These are phyloP conservation scores for Solanum dulcamara DNA, from an alignment of 257 asterid species.

Conservation along the genomic window DNA sequence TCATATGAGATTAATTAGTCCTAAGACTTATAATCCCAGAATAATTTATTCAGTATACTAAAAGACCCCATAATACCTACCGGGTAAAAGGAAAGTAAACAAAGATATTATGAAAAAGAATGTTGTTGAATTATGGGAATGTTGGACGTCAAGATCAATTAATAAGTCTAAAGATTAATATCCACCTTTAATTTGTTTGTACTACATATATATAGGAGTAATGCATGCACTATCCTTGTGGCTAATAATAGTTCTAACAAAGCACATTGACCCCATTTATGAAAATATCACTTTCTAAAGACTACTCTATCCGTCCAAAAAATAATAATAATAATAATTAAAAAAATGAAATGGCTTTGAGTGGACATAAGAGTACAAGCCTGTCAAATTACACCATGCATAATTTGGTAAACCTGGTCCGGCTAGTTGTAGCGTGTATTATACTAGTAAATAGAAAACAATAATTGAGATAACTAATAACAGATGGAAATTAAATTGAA, in stretches of 20 bases:
- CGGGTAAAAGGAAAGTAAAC: not conserved
- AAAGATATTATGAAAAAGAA: not conserved
- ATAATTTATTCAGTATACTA: not conserved
- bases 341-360: not conserved
- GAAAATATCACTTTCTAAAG: not conserved
- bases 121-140: not conserved
- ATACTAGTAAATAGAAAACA: not conserved
- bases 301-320: not conserved
- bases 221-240: not conserved
- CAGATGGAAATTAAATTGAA: not conserved
- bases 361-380: not conserved
- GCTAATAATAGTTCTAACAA: not conserved
- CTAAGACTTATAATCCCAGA: not conserved
- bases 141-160: not conserved
- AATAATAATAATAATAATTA: no score
- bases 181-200: not conserved
- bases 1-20: not conserved
- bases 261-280: not conserved
- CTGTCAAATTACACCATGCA: not conserved
- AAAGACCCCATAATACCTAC: not conserved
- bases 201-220: not conserved
- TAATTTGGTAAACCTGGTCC: no score
- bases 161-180: not conserved
- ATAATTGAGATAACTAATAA: not conserved
- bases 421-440: no score